Evolutionary conservation across 495 filamentous ascomycete genomes (phyloP).

Genomic region (Sordaria brevicollis): DNA sequence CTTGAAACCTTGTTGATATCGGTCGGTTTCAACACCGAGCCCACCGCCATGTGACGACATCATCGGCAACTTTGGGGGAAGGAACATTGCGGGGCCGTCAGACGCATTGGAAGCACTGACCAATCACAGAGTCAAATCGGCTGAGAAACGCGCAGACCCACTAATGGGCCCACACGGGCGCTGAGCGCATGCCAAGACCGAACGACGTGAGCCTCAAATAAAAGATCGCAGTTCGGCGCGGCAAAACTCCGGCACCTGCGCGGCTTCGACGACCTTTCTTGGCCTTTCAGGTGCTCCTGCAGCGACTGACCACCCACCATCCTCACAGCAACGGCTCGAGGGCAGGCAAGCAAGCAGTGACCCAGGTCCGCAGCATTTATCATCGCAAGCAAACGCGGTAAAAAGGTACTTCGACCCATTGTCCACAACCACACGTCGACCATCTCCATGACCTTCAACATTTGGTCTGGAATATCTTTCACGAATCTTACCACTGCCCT

Average conservation of each 20-base stretch:
- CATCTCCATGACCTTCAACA: background rate
- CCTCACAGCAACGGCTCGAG: background rate
- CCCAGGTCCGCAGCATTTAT: background rate
- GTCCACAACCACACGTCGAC: background rate
- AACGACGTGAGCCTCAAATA: background rate
- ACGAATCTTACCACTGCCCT: no score
- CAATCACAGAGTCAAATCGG: background rate
- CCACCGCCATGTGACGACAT: background rate
- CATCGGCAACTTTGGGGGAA: background rate
- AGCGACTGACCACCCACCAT: no score
- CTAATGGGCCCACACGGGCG: background rate
- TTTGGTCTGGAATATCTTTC: background rate
- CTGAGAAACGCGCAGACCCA: background rate
- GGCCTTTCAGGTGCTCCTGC: background rate
- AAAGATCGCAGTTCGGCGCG: background rate
- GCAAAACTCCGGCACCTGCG: background rate
- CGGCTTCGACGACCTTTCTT: background rate
- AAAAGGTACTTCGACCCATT: background rate
- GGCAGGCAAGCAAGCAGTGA: background rate
- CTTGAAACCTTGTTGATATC: background rate
- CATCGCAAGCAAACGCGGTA: background rate
- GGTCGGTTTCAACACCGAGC: background rate
- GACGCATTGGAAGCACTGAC: background rate
- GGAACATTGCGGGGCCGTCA: background rate
- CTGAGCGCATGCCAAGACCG: background rate